Evolutionary conservation across 805 yeast species (phyloP), one percentile per base, ranked within the genome.

Genomic region (Komagataella pastoris): DNA sequence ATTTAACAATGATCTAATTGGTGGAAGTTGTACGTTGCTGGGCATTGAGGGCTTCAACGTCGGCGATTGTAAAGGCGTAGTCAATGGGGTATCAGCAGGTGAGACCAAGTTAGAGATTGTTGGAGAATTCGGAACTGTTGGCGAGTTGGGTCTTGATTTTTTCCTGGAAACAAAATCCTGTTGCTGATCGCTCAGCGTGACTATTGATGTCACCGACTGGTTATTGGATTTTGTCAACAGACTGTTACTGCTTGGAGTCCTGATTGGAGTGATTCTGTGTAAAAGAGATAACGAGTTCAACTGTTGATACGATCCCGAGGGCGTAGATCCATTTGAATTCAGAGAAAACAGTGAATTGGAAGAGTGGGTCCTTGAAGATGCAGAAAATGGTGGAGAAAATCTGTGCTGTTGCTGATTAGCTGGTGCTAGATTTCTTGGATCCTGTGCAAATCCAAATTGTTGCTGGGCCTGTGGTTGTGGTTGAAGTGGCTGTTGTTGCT

Each of bases 281-380:
- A 60, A 54, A 54, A 58, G 52, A 44, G 71, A 62, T 24, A 79
- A 59, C 6, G 84, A 85, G 0, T 85, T 81, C 83, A 81, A 77
- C 59, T 81, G 70, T 60, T 81, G 85, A 51, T 82, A 62, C 3
- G 85, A 74, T 2, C 57, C 50, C 3, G 53, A 44, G 6, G 70
- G 65, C n/a, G 59, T 60, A 36, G 60, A 59, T 12, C 55, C 55
- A 6, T 54, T 55, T 2, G 68, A 61, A 6, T 57, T 62, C n/a
- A 64, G 48, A 1, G 71, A 65, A 21, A 58, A 59, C 21, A 66
- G 53, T 12, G 71, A 66, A 30, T 57, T 62, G 3, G 67, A 48
- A 2, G 68, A 64, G 40, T 58, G 64, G n/a, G 68, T 65, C 24
- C 64, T 55, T 14, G 68, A 63, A 2, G 66, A 60, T 2, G 62